phyloP scores from a whole-genome alignment of 768 basidiomycete species.

The button mushroom (Agaricus bisporus) region DNA sequence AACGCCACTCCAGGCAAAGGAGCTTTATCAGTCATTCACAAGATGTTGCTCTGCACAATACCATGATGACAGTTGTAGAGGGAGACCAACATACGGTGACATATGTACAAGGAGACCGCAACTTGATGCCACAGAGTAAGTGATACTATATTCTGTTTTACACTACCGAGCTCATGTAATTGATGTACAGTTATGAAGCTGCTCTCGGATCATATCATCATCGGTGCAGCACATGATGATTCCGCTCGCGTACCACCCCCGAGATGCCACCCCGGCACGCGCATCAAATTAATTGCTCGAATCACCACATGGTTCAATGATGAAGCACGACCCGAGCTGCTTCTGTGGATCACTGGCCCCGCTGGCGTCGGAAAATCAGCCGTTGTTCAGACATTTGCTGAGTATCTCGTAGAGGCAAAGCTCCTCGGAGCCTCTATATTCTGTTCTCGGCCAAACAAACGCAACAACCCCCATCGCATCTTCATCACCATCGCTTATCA shows the following conservation, averaged over 20 bases:
- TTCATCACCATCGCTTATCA: constrained; percentile 3
- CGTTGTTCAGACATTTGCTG: not conserved
- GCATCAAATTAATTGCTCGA: not conserved
- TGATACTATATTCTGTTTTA: no score
- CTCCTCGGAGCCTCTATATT: constrained; percentile 5
- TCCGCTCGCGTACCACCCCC: not conserved
- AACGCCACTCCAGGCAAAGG: no score
- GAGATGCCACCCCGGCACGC: not conserved
- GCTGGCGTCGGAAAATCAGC: constrained; percentile 10
- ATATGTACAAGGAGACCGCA: no score
- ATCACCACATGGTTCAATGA: not conserved
- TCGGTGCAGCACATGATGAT: not conserved
- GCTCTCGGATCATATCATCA: not conserved
- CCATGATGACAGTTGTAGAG: no score
- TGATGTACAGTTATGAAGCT: not conserved
- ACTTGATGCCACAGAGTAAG: no score
- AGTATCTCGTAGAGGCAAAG: not conserved
- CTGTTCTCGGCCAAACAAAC: not conserved
- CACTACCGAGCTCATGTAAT: not conserved
- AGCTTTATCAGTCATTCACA: no score
- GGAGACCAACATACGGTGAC: no score
- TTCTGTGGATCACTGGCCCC: constrained; percentile 7
- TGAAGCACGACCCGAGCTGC: not conserved
- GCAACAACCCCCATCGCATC: not conserved
- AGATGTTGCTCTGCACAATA: no score